phyloP scores from a whole-genome alignment of 805 yeast species.

The Saccharomycopsis sp. region DNA sequence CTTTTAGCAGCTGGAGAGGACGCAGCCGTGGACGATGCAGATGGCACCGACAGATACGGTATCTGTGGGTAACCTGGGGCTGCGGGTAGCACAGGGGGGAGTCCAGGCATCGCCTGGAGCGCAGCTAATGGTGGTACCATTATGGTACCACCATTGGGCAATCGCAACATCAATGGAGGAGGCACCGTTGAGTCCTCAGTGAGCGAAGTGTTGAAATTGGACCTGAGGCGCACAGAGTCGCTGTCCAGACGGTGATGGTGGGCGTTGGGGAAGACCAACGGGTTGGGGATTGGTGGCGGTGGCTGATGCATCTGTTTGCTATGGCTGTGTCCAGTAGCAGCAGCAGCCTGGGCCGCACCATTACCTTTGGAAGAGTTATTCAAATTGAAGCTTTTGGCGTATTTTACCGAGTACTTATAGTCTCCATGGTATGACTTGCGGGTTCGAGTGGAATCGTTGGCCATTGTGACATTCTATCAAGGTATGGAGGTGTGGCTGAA shows the following conservation, averaged over 20 bases:
- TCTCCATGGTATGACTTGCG: conserved; percentile 6
- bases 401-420: conserved; percentile 17
- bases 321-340: conserved; percentile 1
- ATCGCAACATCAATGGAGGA: not conserved
- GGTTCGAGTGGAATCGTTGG: not conserved
- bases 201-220: not conserved
- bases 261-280: conserved; percentile 1
- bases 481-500: not conserved
- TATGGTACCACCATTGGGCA: not conserved
- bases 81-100: not conserved
- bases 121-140: conserved; percentile 3
- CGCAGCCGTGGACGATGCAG: not conserved
- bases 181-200: not conserved
- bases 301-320: not conserved
- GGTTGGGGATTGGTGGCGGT: conserved; percentile 13
- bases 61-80: not conserved
- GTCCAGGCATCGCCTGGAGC: not conserved
- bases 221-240: not conserved
- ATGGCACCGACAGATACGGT: not conserved
- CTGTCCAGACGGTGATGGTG: not conserved
- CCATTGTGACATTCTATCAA: not conserved
- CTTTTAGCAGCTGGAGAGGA: not conserved
- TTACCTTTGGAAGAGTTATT: not conserved
- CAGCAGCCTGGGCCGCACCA: not conserved
- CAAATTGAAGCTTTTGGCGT: conserved; percentile 3